A percentile compares a stretch with the other conserved stretches of the same genome.
phyloP scores from a whole-genome alignment of 1,284 basidiomycete genomes.

The Salmacisia buchloeana region DNA sequence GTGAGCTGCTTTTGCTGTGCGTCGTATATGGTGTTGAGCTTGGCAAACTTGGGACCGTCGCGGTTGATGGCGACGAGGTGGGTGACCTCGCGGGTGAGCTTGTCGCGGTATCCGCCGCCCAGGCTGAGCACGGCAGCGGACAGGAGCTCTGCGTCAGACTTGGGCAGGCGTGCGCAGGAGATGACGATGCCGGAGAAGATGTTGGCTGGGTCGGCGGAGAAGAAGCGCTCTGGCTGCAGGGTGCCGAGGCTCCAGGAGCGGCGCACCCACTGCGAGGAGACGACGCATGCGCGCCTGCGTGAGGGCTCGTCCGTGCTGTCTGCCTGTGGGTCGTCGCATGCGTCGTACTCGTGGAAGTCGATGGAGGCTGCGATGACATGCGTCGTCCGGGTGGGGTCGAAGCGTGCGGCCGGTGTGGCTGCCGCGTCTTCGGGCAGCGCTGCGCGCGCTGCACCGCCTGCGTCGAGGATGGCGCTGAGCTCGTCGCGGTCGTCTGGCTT shows the following conservation, averaged over 20 bases:
- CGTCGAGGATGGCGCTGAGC: background rate
- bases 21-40: slow-evolving; percentile 15
- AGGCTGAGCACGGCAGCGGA: slow-evolving; percentile 66
- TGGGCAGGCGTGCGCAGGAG: slow-evolving; percentile 58
- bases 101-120: slow-evolving; percentile 73
- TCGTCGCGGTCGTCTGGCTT: background rate
- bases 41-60: slow-evolving; percentile 19
- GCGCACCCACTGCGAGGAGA: slow-evolving; percentile 33
- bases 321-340: slow-evolving; percentile 22
- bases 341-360: slow-evolving; percentile 56
- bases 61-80: slow-evolving; percentile 64
- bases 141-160: slow-evolving; percentile 66
- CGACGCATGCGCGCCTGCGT: slow-evolving; percentile 4
- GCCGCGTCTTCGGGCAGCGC: slow-evolving; percentile 15
- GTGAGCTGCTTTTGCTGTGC: slow-evolving; percentile 29
- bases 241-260: slow-evolving; percentile 23
- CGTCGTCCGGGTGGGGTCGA: slow-evolving; percentile 41
- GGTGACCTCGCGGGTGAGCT: slow-evolving; percentile 74
- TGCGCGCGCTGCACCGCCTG: slow-evolving; percentile 13
- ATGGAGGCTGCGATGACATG: slow-evolving; percentile 57
- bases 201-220: slow-evolving; percentile 68
- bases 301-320: slow-evolving; percentile 9
- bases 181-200: slow-evolving; percentile 73
- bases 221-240: slow-evolving; percentile 54
- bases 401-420: slow-evolving; percentile 12